phyloP scores from a whole-genome alignment of 257 asterid genomes.

The Schizonepeta tenuifolia region DNA sequence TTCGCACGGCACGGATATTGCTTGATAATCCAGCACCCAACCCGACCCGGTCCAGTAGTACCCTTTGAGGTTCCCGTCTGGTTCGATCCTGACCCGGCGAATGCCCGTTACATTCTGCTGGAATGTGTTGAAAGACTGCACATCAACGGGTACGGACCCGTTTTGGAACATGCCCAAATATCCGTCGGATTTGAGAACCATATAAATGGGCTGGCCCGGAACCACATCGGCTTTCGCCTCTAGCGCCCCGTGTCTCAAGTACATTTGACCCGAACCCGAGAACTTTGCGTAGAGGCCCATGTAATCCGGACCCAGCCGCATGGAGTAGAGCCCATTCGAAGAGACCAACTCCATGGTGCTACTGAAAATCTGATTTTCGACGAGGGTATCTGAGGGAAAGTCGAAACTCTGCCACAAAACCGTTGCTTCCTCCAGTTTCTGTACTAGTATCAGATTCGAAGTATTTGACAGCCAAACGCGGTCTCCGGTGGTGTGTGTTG shows the following conservation, averaged over 20 bases:
- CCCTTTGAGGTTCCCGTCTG: conserved; percentile 79
- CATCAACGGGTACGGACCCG: conserved; percentile 67
- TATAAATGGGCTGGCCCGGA: conserved; percentile 62
- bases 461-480: conserved; percentile 72
- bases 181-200: conserved; percentile 63
- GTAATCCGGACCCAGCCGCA: conserved; percentile 71
- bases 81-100: conserved; percentile 70
- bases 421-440: conserved; percentile 24
- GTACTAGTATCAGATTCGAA: conserved; percentile 68
- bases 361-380: conserved; percentile 78
- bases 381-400: conserved; percentile 84
- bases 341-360: conserved; percentile 62
- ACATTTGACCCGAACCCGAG: conserved; percentile 54
- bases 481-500: conserved; percentile 63
- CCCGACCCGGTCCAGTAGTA: conserved; percentile 87
- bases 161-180: conserved; percentile 84
- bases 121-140: conserved; percentile 71
- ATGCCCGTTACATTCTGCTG: conserved; percentile 59
- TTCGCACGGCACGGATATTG: conserved; percentile 67
- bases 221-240: conserved; percentile 71
- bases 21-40: conserved; percentile 71
- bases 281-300: conserved; percentile 61
- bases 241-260: conserved; percentile 65
- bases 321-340: conserved; percentile 72
- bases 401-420: conserved; percentile 77